Base-by-base conservation (phyloP, 2,329 filamentous ascomycete species). In the Exophiala viscosa region DNA sequence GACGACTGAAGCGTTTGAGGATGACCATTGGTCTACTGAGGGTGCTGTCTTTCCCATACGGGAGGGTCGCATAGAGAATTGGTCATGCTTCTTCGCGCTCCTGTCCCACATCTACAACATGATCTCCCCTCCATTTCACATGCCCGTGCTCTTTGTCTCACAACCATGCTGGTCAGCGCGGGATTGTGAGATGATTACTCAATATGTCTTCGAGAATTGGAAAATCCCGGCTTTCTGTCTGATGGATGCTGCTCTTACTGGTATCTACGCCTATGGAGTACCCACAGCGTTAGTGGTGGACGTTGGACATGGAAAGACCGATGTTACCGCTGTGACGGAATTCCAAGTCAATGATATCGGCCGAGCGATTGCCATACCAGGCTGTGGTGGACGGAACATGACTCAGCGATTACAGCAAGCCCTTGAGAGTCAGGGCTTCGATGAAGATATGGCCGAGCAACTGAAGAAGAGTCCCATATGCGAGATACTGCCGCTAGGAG, bases 201-300 rank as follows among this genome's bases (percentile, higher is more conserved):
- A 93, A 58, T 99, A 96, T 75, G 83, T 97, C 60, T 99, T 99
- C 65, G 93, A 99, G 72, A 95, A 93, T 72, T 96, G 95, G 67
- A 93, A 92, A 74, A 93, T 90, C 0, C 93, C 93, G 0, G 90
- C 89, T 0, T 87, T 99, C 46, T 91, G 87, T 63, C 79, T 97
- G 58, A 86, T 99, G 75, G 88, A 97, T 70, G 87, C 90, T 62
- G 91, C 89, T 2, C 74, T 95, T 42, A 91, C 93, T 20, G 87
- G 90, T 1, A 86, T 76, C 52, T 86, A 83, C 65, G 84, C 93
- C 51, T 97, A 95, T 66, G 91, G 90, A 9, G 80, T 90, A 28
- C 79, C 85, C 31, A 90, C 83, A 62, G 86, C 93, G 64, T 93
- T 90, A 0, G 82, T 99, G 15, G 79, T 99, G 18, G 93, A 99